A percentile compares a stretch with the other conserved stretches of the same genome.
Evolutionary conservation across 2,329 filamentous ascomycete species (phyloP).

Genomic region (Aspergillus sp.): DNA sequence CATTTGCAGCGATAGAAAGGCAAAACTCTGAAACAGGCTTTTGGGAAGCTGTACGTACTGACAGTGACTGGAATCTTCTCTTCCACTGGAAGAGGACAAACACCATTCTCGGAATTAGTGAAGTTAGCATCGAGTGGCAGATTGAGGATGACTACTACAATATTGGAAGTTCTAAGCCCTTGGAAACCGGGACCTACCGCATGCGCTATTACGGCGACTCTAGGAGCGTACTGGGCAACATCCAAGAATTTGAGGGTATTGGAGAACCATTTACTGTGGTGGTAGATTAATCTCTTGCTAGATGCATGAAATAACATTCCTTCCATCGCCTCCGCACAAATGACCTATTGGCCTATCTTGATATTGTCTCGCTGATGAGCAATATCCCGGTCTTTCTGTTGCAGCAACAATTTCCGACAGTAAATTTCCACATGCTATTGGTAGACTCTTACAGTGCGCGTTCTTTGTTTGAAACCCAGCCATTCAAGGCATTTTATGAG

Average conservation of each 20-base stretch:
- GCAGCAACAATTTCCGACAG: background rate
- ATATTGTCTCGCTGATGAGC: too few relatives aligned
- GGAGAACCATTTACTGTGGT: slow-evolving; percentile 44
- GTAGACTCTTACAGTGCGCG: background rate
- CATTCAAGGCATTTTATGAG: background rate
- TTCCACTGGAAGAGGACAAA: slow-evolving; percentile 73
- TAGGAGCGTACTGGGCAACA: slow-evolving; percentile 57
- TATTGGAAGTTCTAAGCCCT: slow-evolving; percentile 25
- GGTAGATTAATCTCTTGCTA: background rate
- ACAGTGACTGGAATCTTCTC: slow-evolving; percentile 76
- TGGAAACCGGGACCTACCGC: slow-evolving; percentile 61
- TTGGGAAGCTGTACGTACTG: slow-evolving; percentile 65
- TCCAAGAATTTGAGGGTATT: slow-evolving; percentile 63
- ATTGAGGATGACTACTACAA: slow-evolving; percentile 52
- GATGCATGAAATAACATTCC: too few relatives aligned
- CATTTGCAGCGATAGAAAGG: slow-evolving; percentile 70
- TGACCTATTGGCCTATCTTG: too few relatives aligned
- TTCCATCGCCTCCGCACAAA: too few relatives aligned
- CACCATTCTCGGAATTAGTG: slow-evolving; percentile 63
- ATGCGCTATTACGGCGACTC: slow-evolving; percentile 78
- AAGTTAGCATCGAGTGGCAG: slow-evolving; percentile 76
- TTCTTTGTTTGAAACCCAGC: background rate
- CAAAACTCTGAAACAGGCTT: slow-evolving; percentile 36
- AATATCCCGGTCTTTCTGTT: too few relatives aligned
- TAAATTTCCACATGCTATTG: background rate